A percentile compares a stretch with the other conserved stretches of the same genome.
phyloP scores from a whole-genome alignment of 768 basidiomycete species.

The Clavaria fumosa region DNA sequence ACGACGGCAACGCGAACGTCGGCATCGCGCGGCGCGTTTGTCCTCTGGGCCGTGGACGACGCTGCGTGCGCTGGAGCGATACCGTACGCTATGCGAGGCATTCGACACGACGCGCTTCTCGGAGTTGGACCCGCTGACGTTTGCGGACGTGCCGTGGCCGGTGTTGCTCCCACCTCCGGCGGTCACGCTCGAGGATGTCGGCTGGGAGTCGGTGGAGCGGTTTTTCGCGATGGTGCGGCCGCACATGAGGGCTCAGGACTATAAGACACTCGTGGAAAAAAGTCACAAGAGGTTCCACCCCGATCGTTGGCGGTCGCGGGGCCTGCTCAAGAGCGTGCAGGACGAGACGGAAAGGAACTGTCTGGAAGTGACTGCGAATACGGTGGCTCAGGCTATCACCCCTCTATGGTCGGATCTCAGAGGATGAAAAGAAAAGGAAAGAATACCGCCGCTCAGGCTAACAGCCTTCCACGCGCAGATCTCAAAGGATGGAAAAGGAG shows the following conservation, averaged over 20 bases:
- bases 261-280: constrained; percentile 48
- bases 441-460: background rate
- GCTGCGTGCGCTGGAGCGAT: constrained; percentile 56
- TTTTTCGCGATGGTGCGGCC: constrained; percentile 45
- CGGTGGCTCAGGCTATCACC: constrained; percentile 59
- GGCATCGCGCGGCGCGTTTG: constrained; percentile 41
- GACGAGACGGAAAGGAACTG: constrained; percentile 43
- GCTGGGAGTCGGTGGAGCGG: constrained; percentile 52
- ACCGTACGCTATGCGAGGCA: constrained; percentile 37
- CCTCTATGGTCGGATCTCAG: constrained; percentile 37
- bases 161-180: constrained; percentile 37
- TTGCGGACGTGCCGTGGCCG: constrained; percentile 65
- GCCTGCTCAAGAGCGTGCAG: constrained; percentile 38
- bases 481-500: too few relatives aligned
- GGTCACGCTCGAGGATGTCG: constrained; percentile 48
- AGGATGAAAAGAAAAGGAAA: constrained; percentile 1
- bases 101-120: constrained; percentile 52
- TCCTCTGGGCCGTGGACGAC: constrained; percentile 45
- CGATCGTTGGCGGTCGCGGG: constrained; percentile 61
- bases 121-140: constrained; percentile 33
- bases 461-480: too few relatives aligned
- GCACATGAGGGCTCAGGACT: constrained; percentile 45
- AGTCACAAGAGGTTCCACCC: constrained; percentile 67
- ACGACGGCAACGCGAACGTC: constrained; percentile 21
- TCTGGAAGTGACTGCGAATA: constrained; percentile 50